phyloP scores from a whole-genome alignment of 2,329 filamentous ascomycete species.

The Exophiala mesophila region DNA sequence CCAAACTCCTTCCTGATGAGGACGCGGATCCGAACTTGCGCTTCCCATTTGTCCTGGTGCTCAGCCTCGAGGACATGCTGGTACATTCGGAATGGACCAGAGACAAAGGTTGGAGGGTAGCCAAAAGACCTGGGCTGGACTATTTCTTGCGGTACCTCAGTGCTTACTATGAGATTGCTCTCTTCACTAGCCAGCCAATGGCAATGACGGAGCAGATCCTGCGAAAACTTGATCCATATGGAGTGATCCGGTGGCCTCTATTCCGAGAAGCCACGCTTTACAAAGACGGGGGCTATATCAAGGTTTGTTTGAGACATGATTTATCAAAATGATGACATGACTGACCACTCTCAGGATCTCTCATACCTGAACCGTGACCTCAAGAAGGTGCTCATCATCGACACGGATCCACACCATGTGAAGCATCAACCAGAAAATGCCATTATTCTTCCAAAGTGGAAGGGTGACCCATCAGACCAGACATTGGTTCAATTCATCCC shows the following conservation, averaged over 20 bases:
- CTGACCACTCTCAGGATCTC: conserved; percentile 63
- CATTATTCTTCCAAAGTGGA: conserved; percentile 87
- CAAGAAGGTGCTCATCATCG: conserved; percentile 90
- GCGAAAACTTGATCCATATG: conserved; percentile 90
- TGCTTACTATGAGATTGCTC: conserved; percentile 95
- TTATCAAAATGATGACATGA: not conserved
- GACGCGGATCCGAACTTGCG: conserved; percentile 67
- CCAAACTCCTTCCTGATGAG: conserved; percentile 72
- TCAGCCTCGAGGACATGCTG: conserved; percentile 89
- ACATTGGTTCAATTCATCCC: conserved; percentile 86
- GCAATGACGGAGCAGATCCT: conserved; percentile 81
- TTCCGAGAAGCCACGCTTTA: conserved; percentile 97
- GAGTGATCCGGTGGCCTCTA: conserved; percentile 89
- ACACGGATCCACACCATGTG: conserved; percentile 77
- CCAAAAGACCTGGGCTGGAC: conserved; percentile 90
- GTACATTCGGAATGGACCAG: conserved; percentile 93
- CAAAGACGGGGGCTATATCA: conserved; percentile 91
- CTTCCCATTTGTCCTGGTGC: conserved; percentile 84
- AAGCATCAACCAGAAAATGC: conserved; percentile 94
- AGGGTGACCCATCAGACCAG: conserved; percentile 73
- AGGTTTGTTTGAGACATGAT: conserved; percentile 53
- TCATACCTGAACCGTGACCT: conserved; percentile 94
- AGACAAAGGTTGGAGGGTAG: conserved; percentile 90
- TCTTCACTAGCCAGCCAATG: conserved; percentile 86
- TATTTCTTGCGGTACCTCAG: conserved; percentile 96